Evolutionary conservation across 2,329 filamentous ascomycete species (phyloP), one percentile per base, ranked within the genome.

Genomic region (Hirsutella rhossiliensis): DNA sequence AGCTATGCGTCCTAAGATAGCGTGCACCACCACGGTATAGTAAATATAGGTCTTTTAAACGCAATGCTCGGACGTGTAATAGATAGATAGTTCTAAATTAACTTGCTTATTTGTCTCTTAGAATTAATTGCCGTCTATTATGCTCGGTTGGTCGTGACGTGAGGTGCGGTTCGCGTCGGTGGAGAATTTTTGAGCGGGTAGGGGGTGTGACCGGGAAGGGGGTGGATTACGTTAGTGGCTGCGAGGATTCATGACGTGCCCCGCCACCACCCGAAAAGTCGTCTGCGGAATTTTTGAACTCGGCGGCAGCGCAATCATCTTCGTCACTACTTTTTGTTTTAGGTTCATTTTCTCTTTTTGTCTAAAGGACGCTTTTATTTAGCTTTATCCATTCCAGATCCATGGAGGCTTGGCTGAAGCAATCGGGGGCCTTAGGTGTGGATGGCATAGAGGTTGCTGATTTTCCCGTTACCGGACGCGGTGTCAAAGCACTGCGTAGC

Each of bases 361-460:
- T 34, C 31, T 38, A 18, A 43, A 27, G 20, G 32, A 43, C 41
- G 15, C 37, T 40, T 12, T 40, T 32, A 23, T 39, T 32, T 27
- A 29, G 19, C 18, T 40, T 17, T 34, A 39, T 34, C 37, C 20
- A 40, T 17, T 45, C 44, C 36, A 18, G 38, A 11, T 44, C 36
- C 41, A 62, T 62, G 60, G 56, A 62, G 41, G 50, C 42, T 50
- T 62, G 60, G 59, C 54, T 62, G 43, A 59, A 51, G 44, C 18
- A 47, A 44, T 52, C 51, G 12, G 58, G 58, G 44, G 60, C 55
- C 37, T 37, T 47, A 29, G 59, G 59, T 51, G 42, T 61, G 48
- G 52, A 55, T 40, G 49, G 48, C 51, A 47, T 62, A 39, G 52
- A 61, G 51, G 48, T 62, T 44, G 56, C 55, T 43, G 50, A 61